Conservation (phyloP, 1,139 yeast genomes). For the Geotrichum australiense region DNA sequence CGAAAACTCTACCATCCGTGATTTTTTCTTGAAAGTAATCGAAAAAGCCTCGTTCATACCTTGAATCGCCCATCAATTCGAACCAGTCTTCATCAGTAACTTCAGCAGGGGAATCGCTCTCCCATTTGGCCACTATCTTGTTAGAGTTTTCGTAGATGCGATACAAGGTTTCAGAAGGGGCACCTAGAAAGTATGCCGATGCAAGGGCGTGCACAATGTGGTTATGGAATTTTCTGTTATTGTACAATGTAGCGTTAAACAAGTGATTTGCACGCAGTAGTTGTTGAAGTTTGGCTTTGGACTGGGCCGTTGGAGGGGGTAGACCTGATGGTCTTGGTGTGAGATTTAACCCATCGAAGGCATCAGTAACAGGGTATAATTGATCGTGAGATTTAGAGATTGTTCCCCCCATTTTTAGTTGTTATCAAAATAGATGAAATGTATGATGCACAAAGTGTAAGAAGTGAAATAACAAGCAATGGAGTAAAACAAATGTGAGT, state of each 20-base stretch:
- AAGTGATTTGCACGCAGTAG: slow-evolving; percentile 30
- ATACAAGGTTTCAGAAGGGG: slow-evolving; percentile 20
- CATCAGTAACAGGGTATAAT: background rate
- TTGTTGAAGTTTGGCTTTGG: slow-evolving; percentile 23
- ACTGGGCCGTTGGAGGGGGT: slow-evolving; percentile 21
- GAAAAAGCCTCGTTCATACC: slow-evolving; percentile 29
- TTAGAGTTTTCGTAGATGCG: slow-evolving; percentile 20
- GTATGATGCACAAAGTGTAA: background rate
- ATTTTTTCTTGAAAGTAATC: slow-evolving; percentile 31
- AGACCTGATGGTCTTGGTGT: slow-evolving; percentile 18
- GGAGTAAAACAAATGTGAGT: background rate
- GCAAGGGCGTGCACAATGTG: slow-evolving; percentile 28
- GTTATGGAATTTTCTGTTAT: slow-evolving; percentile 30
- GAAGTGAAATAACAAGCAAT: background rate
- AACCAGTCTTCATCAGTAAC: slow-evolving; percentile 32
- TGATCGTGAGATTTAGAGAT: slow-evolving; percentile 9
- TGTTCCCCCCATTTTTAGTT: slow-evolving; percentile 10
- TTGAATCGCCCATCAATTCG: slow-evolving; percentile 26
- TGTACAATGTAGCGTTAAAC: slow-evolving; percentile 28
- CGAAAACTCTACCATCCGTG: slow-evolving; percentile 23
- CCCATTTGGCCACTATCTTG: slow-evolving; percentile 19
- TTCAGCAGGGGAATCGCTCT: slow-evolving; percentile 31
- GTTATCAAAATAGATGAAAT: background rate
- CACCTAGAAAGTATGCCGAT: slow-evolving; percentile 26
- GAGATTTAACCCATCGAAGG: slow-evolving; percentile 20